Conservation (phyloP, 805 yeast genomes). For the Cephaloascus fragrans region DNA sequence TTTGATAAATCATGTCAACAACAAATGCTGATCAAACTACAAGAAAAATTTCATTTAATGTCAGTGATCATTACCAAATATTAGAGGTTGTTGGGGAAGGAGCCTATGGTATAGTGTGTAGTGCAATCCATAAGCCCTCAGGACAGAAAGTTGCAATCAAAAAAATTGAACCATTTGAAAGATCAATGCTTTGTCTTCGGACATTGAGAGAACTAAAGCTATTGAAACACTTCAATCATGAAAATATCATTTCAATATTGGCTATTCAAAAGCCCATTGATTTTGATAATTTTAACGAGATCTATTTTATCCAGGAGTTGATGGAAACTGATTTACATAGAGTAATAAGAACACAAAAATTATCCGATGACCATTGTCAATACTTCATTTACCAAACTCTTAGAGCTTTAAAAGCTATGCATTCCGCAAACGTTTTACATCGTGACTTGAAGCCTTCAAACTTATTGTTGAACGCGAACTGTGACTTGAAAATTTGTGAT, state of each 20-base stretch:
- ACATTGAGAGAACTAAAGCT: conserved; percentile 86
- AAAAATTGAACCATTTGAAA: conserved; percentile 86
- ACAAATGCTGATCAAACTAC: background rate
- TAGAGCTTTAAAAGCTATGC: conserved; percentile 83
- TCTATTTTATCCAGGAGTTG: conserved; percentile 77
- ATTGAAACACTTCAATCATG: conserved; percentile 85
- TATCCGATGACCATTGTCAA: conserved; percentile 90
- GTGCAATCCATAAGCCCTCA: conserved; percentile 80
- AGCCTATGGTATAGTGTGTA: conserved; percentile 90
- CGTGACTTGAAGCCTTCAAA: conserved; percentile 90
- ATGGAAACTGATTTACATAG: conserved; percentile 85
- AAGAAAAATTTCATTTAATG: conserved; percentile 55
- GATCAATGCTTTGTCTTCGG: conserved; percentile 80
- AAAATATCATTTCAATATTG: conserved; percentile 80
- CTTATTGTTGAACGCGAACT: conserved; percentile 76
- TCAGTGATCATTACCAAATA: conserved; percentile 79
- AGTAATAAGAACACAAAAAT: conserved; percentile 70
- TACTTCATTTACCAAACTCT: conserved; percentile 87
- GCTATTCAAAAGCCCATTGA: conserved; percentile 81
- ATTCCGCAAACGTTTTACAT: conserved; percentile 89
- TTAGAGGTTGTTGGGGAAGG: conserved; percentile 88
- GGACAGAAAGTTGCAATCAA: conserved; percentile 90
- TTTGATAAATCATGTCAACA: conserved; percentile 16
- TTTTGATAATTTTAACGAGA: conserved; percentile 73
- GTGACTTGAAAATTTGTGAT: conserved; percentile 91